Base-by-base conservation (phyloP, 2,329 filamentous ascomycete genomes). In the Aspergillus sp. region DNA sequence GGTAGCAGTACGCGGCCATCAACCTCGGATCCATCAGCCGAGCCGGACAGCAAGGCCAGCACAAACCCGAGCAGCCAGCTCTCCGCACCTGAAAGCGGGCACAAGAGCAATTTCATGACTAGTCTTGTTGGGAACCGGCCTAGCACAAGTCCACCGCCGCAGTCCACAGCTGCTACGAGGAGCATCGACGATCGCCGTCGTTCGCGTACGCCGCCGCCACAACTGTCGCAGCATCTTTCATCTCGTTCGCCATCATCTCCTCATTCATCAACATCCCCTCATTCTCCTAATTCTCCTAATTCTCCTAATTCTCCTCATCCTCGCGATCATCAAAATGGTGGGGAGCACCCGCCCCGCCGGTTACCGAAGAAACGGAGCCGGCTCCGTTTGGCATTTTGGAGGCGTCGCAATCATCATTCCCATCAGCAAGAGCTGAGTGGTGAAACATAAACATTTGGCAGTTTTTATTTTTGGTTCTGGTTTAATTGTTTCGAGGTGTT, bases 341-440 rank as follows among this genome's bases (percentile, higher is more conserved):
- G 25, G 41, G 41, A 43, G 25, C n/a, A 20, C 13, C 23, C 47
- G 2, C 47, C 48, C 22, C 60, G 59, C n/a, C 55, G 56, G 44
- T 54, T 70, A 38, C 62, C 63, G 12, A 70, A 69, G 49, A 61
- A 63, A 15, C 59, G 63, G 42, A 71, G 68, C 47, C 64, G 69
- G 12, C 58, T 71, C 39, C 64, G 69, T 35, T 57, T 71, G 46
- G 68, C 68, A 27, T 71, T 71, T 42, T 71, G 69, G 69, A 67
- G 65, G 46, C 66, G 67, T 41, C 63, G 62, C 46, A 55, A 56
- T 20, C 59, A 67, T 45, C 56, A 55, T 50, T 52, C 49, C 25
- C 55, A 63, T 44, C 60, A 39, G 37, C 37, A 62, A 22, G 63
- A 66, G 45, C 53, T 66, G 35, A 60, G 59, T 22, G 63, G 63